phyloP scores from a whole-genome alignment of 495 filamentous ascomycete species.

The Copromyces sp. region DNA sequence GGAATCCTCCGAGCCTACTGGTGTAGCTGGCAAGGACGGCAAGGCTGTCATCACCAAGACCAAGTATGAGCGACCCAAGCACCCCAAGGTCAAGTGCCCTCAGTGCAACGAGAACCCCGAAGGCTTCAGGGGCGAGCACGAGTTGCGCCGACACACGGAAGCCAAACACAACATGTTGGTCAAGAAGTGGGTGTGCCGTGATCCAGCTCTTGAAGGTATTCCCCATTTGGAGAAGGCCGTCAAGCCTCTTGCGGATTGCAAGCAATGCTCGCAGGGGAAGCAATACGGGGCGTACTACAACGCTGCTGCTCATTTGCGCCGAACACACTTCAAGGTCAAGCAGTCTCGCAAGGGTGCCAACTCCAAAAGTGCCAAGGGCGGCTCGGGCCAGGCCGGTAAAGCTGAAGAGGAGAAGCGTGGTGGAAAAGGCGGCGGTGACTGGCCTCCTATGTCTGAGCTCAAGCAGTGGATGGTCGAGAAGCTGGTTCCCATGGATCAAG shows the following conservation, averaged over 20 bases:
- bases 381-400: conserved; percentile 22
- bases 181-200: conserved; percentile 68
- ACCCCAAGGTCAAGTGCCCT: conserved; percentile 64
- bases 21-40: conserved; percentile 20
- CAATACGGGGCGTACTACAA: conserved; percentile 92
- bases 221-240: conserved; percentile 37
- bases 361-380: conserved; percentile 26
- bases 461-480: conserved; percentile 78
- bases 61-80: conserved; percentile 62
- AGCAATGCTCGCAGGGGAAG: conserved; percentile 69
- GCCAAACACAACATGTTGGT: conserved; percentile 64
- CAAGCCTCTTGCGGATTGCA: conserved; percentile 71
- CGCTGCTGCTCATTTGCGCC: conserved; percentile 80
- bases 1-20: conserved; percentile 12
- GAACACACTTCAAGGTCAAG: conserved; percentile 67
- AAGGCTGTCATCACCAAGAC: conserved; percentile 55
- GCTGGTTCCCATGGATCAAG: conserved; percentile 30
- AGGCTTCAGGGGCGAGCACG: conserved; percentile 89
- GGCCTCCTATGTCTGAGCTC: conserved; percentile 69
- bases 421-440: conserved; percentile 75
- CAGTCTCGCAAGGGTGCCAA: conserved; percentile 31
- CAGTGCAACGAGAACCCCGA: conserved; percentile 68
- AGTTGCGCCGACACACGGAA: conserved; percentile 77
- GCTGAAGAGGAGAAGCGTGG: conserved; percentile 50
- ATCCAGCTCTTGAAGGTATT: conserved; percentile 27